phyloP scores from a whole-genome alignment of 345 rosid species.

The Balakata baccata region DNA sequence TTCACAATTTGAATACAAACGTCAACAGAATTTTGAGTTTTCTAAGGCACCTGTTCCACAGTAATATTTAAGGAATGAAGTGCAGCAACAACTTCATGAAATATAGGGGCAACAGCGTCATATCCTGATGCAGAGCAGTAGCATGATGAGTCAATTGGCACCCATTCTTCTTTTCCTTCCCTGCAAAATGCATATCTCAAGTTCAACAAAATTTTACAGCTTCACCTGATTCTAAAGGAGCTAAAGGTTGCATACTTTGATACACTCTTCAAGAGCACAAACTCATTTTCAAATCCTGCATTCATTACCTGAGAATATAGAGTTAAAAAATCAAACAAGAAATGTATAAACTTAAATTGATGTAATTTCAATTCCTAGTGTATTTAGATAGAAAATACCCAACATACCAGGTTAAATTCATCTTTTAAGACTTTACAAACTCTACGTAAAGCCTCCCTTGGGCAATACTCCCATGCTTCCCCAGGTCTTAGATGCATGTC shows the following conservation, averaged over 20 bases:
- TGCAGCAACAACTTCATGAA: constrained; percentile 60
- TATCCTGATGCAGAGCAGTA: constrained; percentile 78
- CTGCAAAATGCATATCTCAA: constrained; percentile 33
- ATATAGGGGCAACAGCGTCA: constrained; percentile 59
- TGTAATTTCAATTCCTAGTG: neutral
- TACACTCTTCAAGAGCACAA: constrained; percentile 67
- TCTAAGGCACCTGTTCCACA: constrained; percentile 71
- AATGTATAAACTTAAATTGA: neutral
- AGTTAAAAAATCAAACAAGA: constrained; percentile 4
- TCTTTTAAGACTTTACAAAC: constrained; percentile 64
- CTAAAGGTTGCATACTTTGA: constrained; percentile 39
- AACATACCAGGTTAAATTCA: constrained; percentile 73
- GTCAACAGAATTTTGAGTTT: constrained; percentile 5
- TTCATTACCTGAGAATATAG: constrained; percentile 57
- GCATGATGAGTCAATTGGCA: constrained; percentile 65
- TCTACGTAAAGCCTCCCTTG: constrained; percentile 77
- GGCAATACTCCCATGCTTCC: constrained; percentile 93
- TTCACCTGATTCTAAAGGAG: neutral
- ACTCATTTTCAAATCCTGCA: constrained; percentile 98
- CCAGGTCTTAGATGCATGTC: constrained; percentile 85
- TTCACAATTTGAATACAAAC: neutral
- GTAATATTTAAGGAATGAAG: constrained; percentile 61
- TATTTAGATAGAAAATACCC: constrained; percentile 3
- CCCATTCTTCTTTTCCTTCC: constrained; percentile 81
- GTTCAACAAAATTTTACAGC: constrained; percentile 6